phyloP scores from a whole-genome alignment of 2,329 filamentous ascomycete genomes.

The Fusarium falciforme region DNA sequence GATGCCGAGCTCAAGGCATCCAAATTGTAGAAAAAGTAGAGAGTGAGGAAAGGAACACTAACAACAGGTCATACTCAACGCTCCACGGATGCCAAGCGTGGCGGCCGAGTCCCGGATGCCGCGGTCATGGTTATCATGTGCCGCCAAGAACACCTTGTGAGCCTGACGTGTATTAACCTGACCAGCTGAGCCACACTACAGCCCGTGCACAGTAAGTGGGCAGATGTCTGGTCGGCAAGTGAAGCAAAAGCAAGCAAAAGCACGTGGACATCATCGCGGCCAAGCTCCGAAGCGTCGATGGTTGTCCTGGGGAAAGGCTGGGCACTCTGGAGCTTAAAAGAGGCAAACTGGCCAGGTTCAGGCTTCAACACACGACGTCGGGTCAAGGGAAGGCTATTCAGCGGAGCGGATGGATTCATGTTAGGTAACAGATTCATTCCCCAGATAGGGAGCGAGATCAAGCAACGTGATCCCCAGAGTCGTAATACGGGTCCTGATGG shows the following conservation, averaged over 20 bases:
- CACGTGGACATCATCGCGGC: background rate
- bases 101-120: background rate
- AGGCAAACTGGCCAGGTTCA: slow-evolving; percentile 1
- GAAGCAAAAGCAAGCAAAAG: background rate
- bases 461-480: slow-evolving; percentile 20
- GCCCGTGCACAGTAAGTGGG: background rate
- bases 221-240: background rate
- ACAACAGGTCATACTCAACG: background rate
- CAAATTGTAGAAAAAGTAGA: background rate
- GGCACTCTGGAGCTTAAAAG: background rate
- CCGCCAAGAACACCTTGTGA: background rate
- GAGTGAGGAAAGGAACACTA: background rate
- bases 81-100: background rate
- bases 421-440: slow-evolving; percentile 33
- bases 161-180: background rate
- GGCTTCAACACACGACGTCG: slow-evolving; percentile 17
- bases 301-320: slow-evolving; percentile 1
- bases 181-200: background rate
- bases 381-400: slow-evolving; percentile 30
- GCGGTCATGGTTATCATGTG: background rate
- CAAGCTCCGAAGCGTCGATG: background rate
- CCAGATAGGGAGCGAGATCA: slow-evolving; percentile 17
- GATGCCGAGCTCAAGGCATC: background rate
- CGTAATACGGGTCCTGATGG: background rate
- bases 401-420: slow-evolving; percentile 23